phyloP scores from a whole-genome alignment of 176 grass and related monocot species.

The Themeda triandra region DNA sequence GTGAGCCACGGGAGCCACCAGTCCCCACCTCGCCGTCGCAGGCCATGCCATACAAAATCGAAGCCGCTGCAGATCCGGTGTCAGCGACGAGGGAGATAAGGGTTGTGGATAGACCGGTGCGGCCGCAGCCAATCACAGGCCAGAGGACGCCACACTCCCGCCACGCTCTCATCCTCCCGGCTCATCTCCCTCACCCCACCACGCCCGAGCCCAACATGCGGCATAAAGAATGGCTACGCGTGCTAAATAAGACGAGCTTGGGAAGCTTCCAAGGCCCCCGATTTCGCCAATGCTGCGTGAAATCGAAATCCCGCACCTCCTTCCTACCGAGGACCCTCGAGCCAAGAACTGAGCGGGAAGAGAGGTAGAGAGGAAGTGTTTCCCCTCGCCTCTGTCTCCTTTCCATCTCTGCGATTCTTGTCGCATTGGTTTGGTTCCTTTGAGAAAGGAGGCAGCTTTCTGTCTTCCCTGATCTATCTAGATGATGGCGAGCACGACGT shows the following conservation, averaged over 20 bases:
- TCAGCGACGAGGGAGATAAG: conserved; percentile 1
- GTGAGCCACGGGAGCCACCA: conserved; percentile 26
- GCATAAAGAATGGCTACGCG: background rate
- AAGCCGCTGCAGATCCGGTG: background rate
- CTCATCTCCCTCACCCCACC: background rate
- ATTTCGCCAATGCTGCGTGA: conserved; percentile 7
- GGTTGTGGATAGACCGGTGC: background rate
- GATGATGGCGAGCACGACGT: conserved; percentile 48
- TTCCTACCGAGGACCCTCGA: background rate
- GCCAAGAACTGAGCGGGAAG: background rate
- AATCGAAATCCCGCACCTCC: conserved; percentile 11
- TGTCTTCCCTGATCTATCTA: conserved; percentile 11
- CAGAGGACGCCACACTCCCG: background rate
- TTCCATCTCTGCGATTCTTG: background rate
- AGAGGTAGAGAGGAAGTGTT: background rate
- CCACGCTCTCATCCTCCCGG: background rate
- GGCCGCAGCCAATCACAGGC: background rate
- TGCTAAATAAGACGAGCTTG: background rate
- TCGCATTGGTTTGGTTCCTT: background rate
- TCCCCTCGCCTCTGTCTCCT: background rate
- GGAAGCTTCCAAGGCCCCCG: background rate
- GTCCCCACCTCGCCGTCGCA: conserved; percentile 5
- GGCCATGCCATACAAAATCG: background rate
- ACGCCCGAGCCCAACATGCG: no score
- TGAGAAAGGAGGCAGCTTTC: background rate